Base-by-base conservation (phyloP, 768 basidiomycete genomes). In the Phlebiopsis gigantea region DNA sequence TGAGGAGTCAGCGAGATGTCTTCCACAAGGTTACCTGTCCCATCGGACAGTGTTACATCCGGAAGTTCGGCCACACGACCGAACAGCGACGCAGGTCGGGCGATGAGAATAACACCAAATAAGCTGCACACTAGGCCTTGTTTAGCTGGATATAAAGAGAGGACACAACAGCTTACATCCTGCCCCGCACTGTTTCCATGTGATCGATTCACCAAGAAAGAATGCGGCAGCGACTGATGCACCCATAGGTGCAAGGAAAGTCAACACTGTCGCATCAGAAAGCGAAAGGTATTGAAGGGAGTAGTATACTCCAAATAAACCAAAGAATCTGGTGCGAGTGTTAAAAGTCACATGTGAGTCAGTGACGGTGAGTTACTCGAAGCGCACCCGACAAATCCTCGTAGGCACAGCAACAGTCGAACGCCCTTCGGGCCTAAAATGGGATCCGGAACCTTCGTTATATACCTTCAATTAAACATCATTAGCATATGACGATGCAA, bases 101-200 rank as follows among this genome's bases (percentile, higher is more conserved):
- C 89, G 49, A 97, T 91, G 7, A 93, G 75, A 14, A 94, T 68
- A 8, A 93, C 90, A 0, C 93, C 93, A 8, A 79, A 43, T 29
- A 95, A 75, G 68, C 89, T 87, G 46, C 79, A 76, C 7, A 87
- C 81, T 81, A 63, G 5, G 19, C 21, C 3, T 17, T 2, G 21
- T 41, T 57, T 15, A 26, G 46, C 26, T 24, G 22, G 17, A 24
- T 14, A n/a, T 19, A 2, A 26, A 14, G 24, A 5, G 5, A 1
- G 22, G 8, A 25, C 5, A 51, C 55, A 75, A 25, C 15, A 4
- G 56, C 58, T 14, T 42, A 59, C 58, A 46, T 14, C 80, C 80
- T 4, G 82, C 88, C 41, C 83, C 44, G 4, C 79, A 76, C 66
- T 90, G 82, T 58, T 71, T 76, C 47, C 68, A 69, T 2, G 78